phyloP scores from a whole-genome alignment of 768 basidiomycete genomes.

The Trametes gibbosa region DNA sequence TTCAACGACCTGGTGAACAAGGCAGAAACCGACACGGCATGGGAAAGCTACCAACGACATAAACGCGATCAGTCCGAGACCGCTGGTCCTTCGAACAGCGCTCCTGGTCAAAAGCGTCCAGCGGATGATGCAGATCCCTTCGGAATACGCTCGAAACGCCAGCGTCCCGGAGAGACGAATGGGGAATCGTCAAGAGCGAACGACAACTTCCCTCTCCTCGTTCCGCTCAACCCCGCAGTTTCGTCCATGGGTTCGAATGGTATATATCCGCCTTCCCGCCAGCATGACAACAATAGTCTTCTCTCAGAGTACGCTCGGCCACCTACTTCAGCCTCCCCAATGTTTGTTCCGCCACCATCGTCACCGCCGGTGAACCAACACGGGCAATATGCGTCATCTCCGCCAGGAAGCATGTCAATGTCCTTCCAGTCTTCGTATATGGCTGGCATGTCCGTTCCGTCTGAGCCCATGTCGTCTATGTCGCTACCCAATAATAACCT shows the following conservation, averaged over 20 bases:
- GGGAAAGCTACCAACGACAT: slow-evolving; percentile 80
- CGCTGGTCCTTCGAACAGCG: slow-evolving; percentile 19
- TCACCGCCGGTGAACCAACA: slow-evolving; percentile 32
- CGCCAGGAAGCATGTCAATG: slow-evolving; percentile 28
- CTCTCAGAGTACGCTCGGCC: slow-evolving; percentile 62
- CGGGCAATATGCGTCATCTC: slow-evolving; percentile 32
- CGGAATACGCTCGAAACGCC: slow-evolving; percentile 48
- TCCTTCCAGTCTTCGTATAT: slow-evolving; percentile 47
- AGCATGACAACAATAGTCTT: slow-evolving; percentile 44
- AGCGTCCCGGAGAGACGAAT: slow-evolving; percentile 32
- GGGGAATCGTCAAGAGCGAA: slow-evolving; percentile 33
- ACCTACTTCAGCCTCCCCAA: slow-evolving; percentile 50
- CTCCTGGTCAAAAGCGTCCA: slow-evolving; percentile 47
- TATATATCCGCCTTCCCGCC: slow-evolving; percentile 45
- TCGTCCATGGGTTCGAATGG: slow-evolving; percentile 34
- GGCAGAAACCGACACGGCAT: slow-evolving; percentile 90
- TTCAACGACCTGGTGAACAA: slow-evolving; percentile 82
- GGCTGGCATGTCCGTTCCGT: slow-evolving; percentile 52
- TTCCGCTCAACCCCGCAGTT: slow-evolving; percentile 46
- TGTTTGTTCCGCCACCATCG: slow-evolving; percentile 53
- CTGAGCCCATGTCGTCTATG: slow-evolving; percentile 54
- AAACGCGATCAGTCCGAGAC: slow-evolving; percentile 46
- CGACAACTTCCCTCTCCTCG: slow-evolving; percentile 53
- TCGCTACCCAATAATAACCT: slow-evolving; percentile 37
- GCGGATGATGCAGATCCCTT: slow-evolving; percentile 41